Percentiles rank a stretch among this genome's conserved stretches.
These are phyloP conservation scores for Aspergillus sp. DNA, from an alignment of 2,329 filamentous ascomycete genomes.

Conservation along the genomic window DNA sequence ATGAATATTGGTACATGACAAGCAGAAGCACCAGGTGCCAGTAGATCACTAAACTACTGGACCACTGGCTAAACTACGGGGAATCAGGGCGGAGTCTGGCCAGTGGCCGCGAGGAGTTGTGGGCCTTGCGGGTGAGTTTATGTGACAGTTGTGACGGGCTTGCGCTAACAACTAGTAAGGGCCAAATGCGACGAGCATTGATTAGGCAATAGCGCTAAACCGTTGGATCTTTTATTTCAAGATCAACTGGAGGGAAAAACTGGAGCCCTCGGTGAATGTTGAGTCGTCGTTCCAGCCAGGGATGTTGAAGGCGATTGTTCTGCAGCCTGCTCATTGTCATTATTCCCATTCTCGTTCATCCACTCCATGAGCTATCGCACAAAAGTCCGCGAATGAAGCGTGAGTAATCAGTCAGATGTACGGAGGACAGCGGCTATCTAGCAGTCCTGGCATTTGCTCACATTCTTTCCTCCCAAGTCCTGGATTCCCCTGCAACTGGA, in stretches of 20 bases:
- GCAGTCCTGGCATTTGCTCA: background rate
- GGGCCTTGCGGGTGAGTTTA: background rate
- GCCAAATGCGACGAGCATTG: background rate
- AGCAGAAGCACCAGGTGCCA: no score
- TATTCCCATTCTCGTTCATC: background rate
- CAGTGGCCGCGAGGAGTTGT: no score
- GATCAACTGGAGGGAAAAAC: no score
- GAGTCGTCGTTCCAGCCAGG: background rate
- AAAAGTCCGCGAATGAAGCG: no score
- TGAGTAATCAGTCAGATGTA: no score
- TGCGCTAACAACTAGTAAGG: background rate
- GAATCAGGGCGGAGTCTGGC: no score
- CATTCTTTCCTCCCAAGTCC: background rate
- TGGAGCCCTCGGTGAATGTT: background rate
- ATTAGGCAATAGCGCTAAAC: background rate
- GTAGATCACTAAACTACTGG: no score
- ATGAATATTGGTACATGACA: background rate
- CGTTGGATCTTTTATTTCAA: background rate
- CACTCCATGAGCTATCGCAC: background rate
- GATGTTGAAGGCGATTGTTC: background rate
- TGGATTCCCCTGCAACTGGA: background rate
- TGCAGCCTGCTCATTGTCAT: background rate
- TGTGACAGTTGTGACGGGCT: slow-evolving; percentile 6
- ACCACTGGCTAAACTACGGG: no score
- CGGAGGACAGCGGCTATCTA: no score